A percentile compares a stretch with the other conserved stretches of the same genome.
phyloP scores from a whole-genome alignment of 257 asterid species.

The Solanum piurae region DNA sequence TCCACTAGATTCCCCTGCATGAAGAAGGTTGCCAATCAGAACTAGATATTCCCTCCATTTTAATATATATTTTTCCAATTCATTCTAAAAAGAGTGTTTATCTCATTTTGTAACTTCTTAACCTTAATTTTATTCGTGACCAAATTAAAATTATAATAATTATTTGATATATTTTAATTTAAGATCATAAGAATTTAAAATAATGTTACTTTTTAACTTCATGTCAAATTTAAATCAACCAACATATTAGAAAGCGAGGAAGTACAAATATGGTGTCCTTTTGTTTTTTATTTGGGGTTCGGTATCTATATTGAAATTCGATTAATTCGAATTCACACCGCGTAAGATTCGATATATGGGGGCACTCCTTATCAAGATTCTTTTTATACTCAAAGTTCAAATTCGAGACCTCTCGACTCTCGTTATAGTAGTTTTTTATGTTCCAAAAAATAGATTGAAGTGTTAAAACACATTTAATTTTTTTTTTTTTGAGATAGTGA shows the following conservation, averaged over 20 bases:
- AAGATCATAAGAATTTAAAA: no score
- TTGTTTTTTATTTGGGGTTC: no score
- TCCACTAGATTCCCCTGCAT: not conserved
- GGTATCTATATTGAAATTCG: no score
- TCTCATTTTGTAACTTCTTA: not conserved
- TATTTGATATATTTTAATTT: no score
- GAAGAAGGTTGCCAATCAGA: not conserved
- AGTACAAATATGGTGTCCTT: not conserved
- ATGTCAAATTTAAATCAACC: not conserved
- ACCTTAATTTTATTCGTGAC: not conserved
- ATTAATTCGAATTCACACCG: no score
- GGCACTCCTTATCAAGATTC: not conserved
- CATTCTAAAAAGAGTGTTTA: not conserved
- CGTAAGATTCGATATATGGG: no score
- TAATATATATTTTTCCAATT: not conserved
- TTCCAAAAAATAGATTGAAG: no score
- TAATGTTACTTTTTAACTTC: no score
- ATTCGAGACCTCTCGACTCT: no score
- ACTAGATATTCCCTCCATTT: not conserved
- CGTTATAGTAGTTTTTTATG: no score
- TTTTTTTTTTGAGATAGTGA: not conserved
- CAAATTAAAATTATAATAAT: no score
- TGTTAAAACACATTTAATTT: no score
- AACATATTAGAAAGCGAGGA: not conserved
- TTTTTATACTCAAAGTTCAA: not conserved